Conservation (phyloP, 257 asterid species). For the Scutellaria minor region DNA sequence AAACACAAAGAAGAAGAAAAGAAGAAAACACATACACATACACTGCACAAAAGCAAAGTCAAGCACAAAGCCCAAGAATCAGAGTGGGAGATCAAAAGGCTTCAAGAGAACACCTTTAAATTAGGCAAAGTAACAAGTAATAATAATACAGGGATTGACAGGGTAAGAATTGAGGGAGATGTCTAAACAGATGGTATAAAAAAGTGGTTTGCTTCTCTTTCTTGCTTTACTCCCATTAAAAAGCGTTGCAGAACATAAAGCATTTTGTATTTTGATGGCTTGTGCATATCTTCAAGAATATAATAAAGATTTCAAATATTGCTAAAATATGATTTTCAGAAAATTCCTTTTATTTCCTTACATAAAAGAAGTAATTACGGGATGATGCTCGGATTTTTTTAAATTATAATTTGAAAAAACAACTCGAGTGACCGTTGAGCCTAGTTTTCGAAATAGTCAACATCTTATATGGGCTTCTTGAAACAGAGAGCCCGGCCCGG, state of each 20-base stretch:
- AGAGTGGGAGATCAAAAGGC: constrained; percentile 49
- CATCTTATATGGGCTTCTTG: constrained; percentile 28
- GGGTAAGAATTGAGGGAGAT: constrained; percentile 30
- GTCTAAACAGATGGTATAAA: constrained; percentile 28
- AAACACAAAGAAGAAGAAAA: constrained; percentile 19
- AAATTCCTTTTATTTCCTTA: neutral
- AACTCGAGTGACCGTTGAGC: constrained; percentile 52
- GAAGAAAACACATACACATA: neutral
- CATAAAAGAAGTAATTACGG: constrained; percentile 29
- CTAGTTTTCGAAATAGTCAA: constrained; percentile 16
- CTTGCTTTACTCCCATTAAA: constrained; percentile 32
- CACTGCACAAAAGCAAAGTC: constrained; percentile 47
- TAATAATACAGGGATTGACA: constrained; percentile 29
- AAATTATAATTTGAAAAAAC: constrained; percentile 38
- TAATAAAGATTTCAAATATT: constrained; percentile 1
- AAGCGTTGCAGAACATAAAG: constrained; percentile 19
- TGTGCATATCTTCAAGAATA: constrained; percentile 26
- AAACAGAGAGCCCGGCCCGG: neutral
- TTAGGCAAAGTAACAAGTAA: constrained; percentile 21
- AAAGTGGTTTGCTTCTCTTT: constrained; percentile 30
- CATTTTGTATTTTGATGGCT: constrained; percentile 22
- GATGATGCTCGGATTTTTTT: constrained; percentile 25
- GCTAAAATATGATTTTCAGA: neutral
- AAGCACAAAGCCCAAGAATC: constrained; percentile 51
- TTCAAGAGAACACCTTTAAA: constrained; percentile 51